Evolutionary conservation across 2,329 filamentous ascomycete species (phyloP), one percentile per base, ranked within the genome.

Genomic region (Monilinia fructigena): DNA sequence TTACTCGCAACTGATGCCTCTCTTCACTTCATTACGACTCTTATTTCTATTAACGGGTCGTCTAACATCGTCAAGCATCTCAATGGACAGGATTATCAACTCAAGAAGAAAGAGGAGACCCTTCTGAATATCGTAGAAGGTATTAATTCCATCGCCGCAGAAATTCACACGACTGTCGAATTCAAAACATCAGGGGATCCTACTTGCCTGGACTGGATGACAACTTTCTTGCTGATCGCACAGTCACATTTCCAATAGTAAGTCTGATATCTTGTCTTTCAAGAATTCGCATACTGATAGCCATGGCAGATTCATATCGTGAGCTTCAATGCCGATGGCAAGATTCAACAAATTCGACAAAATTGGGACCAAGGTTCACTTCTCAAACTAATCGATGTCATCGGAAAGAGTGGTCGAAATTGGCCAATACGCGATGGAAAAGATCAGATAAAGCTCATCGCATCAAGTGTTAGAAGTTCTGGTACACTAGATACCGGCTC

Each of bases 321-420:
- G 71, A 86, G 87, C 67, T 97, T 97, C 79, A 86, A 96, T 77
- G 76, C 79, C 71, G 79, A 89, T 56, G 86, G 87, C 77, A 93
- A 92, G 80, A 97, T 99, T 76, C 78, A 85, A 68, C 92, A 95
- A 77, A 91, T 98, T 70, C 91, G 94, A 72, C 86, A 94, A 72
- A 92, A 90, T 77, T 99, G 95, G 95, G 95, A 99, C 77, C 95
- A 99, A 79, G 93, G 89, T 68, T 90, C 92, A 64, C 85, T 99
- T 52, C 85, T 99, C 72, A 98, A 95, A 81, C 90, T 96, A 78
- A 85, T 97, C 70, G 93, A 97, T 69, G 88, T 97, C 66, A 98
- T 99, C 78, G 94, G 95, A 74, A 89, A 89, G 76, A 89, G 90
- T 64, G 92, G 91, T 66, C 91, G 90, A 77, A 96, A 95, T 79